Evolutionary conservation across 257 asterid species (phyloP).

Genomic region (Cinchona pubescens): DNA sequence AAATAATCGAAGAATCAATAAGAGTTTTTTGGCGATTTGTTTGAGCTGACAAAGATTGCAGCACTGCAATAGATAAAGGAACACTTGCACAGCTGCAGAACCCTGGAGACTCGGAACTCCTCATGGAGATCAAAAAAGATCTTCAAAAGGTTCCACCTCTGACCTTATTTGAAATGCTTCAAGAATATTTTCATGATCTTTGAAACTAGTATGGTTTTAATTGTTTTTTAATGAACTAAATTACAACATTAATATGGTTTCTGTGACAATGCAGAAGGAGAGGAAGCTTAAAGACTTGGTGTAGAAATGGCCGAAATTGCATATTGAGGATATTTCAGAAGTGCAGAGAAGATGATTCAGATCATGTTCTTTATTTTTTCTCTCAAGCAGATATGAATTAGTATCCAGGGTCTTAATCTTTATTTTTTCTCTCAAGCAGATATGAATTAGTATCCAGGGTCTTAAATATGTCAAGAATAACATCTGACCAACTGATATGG

Average conservation of each 20-base stretch:
- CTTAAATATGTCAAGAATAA: conserved; percentile 63
- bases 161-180: background rate
- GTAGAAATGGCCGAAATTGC: conserved; percentile 76
- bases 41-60: conserved; percentile 70
- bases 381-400: conserved; percentile 82
- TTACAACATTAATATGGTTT: background rate
- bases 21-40: conserved; percentile 84
- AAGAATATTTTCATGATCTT: background rate
- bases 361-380: conserved; percentile 70
- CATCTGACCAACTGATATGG: conserved; percentile 72
- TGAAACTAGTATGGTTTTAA: background rate
- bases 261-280: conserved; percentile 61
- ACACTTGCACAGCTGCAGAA: conserved; percentile 37
- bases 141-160: conserved; percentile 62
- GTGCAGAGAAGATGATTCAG: conserved; percentile 50
- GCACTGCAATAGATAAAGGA: conserved; percentile 31
- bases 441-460: conserved; percentile 79
- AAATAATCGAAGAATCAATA: conserved; percentile 85
- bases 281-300: conserved; percentile 63
- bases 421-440: conserved; percentile 84
- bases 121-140: conserved; percentile 43
- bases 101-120: conserved; percentile 49
- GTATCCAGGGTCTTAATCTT: conserved; percentile 74
- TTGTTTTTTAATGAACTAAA: background rate
- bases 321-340: conserved; percentile 53